Percentiles rank a stretch among this genome's conserved stretches.
Evolutionary conservation across 2,329 filamentous ascomycete genomes (phyloP).

Genomic region (Talaromyces sp.): DNA sequence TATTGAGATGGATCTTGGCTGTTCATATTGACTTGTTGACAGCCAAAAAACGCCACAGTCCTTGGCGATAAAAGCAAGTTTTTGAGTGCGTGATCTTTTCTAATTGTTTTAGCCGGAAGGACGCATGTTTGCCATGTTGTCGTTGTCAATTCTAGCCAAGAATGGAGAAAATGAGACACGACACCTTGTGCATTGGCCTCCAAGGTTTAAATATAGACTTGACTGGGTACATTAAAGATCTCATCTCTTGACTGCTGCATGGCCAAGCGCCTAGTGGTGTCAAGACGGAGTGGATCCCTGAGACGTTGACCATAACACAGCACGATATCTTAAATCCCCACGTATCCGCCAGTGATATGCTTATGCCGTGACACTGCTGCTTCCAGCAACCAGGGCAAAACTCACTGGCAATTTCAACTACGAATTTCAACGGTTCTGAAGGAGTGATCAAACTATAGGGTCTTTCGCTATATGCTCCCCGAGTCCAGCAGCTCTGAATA

Average conservation of each 20-base stretch:
- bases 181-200: background rate
- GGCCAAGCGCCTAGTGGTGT: background rate
- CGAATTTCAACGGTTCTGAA: too few relatives aligned
- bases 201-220: background rate
- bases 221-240: background rate
- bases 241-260: background rate
- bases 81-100: background rate
- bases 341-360: background rate
- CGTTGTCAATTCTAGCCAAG: background rate
- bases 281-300: background rate
- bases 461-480: slow-evolving; percentile 9
- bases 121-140: background rate
- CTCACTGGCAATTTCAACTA: too few relatives aligned
- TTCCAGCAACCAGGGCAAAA: background rate
- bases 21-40: background rate
- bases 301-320: background rate
- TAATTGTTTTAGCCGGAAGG: background rate
- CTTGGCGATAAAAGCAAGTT: background rate
- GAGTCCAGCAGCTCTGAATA: background rate
- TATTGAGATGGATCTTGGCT: background rate
- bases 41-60: background rate
- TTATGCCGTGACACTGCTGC: background rate
- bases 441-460: background rate
- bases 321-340: background rate
- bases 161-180: background rate